phyloP scores from a whole-genome alignment of 2,329 filamentous ascomycete species.

The Aspergillus viridinutans region DNA sequence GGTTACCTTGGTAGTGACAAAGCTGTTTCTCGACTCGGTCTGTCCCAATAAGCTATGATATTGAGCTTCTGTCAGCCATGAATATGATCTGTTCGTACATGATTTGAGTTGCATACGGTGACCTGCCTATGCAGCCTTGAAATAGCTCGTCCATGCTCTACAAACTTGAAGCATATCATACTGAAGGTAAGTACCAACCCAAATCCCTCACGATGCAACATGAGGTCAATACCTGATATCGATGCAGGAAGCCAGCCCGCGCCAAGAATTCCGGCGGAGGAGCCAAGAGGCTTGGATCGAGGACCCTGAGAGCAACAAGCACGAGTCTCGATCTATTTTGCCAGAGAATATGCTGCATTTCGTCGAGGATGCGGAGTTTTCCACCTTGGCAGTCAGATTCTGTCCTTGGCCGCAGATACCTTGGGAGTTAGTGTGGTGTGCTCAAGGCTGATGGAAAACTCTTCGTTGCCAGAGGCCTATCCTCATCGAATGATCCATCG shows the following conservation, averaged over 20 bases:
- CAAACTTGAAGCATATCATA: too few relatives aligned
- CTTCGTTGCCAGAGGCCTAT: background rate
- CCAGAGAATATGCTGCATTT: background rate
- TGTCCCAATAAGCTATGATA: too few relatives aligned
- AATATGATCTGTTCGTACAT: too few relatives aligned
- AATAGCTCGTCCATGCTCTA: too few relatives aligned
- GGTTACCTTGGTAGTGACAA: too few relatives aligned
- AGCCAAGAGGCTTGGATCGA: background rate
- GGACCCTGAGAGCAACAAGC: background rate
- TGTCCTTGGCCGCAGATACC: conserved; percentile 20
- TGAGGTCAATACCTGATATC: background rate
- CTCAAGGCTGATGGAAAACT: conserved; percentile 1
- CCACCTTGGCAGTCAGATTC: background rate
- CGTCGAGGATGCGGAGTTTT: background rate
- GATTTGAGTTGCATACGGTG: too few relatives aligned
- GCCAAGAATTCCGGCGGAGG: background rate
- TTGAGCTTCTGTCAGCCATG: too few relatives aligned
- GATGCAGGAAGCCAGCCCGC: background rate
- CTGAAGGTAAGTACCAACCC: too few relatives aligned
- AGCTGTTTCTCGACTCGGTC: too few relatives aligned
- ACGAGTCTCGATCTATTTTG: background rate
- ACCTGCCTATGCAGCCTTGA: too few relatives aligned
- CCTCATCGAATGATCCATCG: too few relatives aligned
- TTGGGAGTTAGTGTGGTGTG: conserved; percentile 14
- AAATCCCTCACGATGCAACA: background rate